Base-by-base conservation (phyloP, 1,284 basidiomycete genomes). In the Boletus semigastroideus region DNA sequence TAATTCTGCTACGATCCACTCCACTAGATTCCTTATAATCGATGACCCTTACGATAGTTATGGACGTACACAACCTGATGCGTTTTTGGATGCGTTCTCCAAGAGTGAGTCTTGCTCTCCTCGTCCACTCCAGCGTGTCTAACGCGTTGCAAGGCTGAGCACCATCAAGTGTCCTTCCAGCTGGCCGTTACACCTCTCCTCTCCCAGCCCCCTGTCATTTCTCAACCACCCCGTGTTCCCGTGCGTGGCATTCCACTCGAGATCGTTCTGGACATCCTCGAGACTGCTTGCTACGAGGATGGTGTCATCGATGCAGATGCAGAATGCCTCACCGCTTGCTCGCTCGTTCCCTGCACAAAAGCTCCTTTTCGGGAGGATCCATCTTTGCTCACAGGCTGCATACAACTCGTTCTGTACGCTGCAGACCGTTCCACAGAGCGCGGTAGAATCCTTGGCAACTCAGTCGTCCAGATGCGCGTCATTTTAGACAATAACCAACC, bases 401-500 rank as follows among this genome's bases (percentile, higher is more conserved):
- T 83, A 78, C 66, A 68, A 71, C 42, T 73, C 82, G 0, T 87
- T 89, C 68, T 68, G 37, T 61, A 60, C 12, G 79, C 86, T 10
- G 74, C 82, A 47, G 70, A 78, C 51, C 72, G 69, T 40, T 64
- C 73, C 34, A 76, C 77, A 1, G 61, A 65, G 4, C 78, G 76
- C 20, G 82, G 81, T 17, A 67, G 72, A 48, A 64, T 75, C 49
- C 75, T 87, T 34, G 75, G 74, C 20, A 74, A 78, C 56, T 68
- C 80, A 2, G 83, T 87, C 40, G 66, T 73, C 25, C 72, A 75
- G 12, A 70, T 89, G 63, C 75, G 74, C 36, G 77, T 79, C 30
- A 72, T 79, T 37, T 61, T 89, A 43, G 87, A 89, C 71, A 74
- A 78, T 62, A 86, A 84, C 59, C 84, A 89, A 56, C 85, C 83